A percentile compares a stretch with the other conserved stretches of the same genome.
These are phyloP conservation scores for Lagenaria siceraria DNA, from an alignment of 306 rosid species.

Conservation along the genomic window DNA sequence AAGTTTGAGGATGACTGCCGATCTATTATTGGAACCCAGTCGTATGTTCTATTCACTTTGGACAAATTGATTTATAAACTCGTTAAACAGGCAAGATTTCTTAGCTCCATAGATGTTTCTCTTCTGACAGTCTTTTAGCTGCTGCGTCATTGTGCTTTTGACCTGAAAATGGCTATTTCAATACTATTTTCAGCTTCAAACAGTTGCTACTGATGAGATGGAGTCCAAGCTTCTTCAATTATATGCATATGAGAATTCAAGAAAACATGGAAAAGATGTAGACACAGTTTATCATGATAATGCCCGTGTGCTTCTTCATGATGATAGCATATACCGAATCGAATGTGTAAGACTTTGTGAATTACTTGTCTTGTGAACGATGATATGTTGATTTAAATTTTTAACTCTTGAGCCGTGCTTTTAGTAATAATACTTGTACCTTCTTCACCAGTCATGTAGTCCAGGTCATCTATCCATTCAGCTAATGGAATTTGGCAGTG, in stretches of 20 bases:
- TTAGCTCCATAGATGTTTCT: neutral
- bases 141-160: neutral
- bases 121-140: neutral
- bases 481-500: constrained; percentile 78
- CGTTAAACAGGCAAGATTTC: constrained; percentile 59
- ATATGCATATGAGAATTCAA: constrained; percentile 71
- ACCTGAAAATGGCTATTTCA: neutral
- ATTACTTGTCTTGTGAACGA: neutral
- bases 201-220: constrained; percentile 63
- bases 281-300: constrained; percentile 85
- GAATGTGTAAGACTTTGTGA: constrained; percentile 51
- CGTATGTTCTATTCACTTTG: constrained; percentile 82
- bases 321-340: constrained; percentile 77
- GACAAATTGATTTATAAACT: constrained; percentile 88
- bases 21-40: constrained; percentile 81
- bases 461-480: constrained; percentile 57
- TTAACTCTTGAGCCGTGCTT: neutral
- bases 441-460: constrained; percentile 42
- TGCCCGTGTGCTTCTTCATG: constrained; percentile 79
- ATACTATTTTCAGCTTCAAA: constrained; percentile 58
- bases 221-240: constrained; percentile 82
- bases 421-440: constrained; percentile 5
- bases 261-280: constrained; percentile 52
- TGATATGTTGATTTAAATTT: neutral
- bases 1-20: constrained; percentile 99